Conservation (phyloP, 495 filamentous ascomycete species). For the Hypomontagnella monticulosa region DNA sequence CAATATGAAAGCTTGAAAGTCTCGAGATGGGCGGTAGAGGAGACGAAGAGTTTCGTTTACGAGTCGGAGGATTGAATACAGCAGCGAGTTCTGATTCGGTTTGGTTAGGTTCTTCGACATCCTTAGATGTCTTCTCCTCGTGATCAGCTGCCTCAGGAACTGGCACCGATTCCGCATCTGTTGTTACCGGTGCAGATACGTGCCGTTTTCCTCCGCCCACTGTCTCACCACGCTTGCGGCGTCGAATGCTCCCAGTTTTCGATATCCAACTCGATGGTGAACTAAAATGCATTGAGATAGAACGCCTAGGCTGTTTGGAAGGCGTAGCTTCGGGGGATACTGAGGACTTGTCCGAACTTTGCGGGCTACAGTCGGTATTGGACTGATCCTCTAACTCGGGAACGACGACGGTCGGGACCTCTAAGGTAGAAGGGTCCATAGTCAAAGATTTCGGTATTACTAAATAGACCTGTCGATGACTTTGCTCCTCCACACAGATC, state of each 20-base stretch:
- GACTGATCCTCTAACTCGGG: slow-evolving; percentile 13
- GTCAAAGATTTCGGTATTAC: slow-evolving; percentile 33
- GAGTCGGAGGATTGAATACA: slow-evolving; percentile 43
- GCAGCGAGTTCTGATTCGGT: slow-evolving; percentile 36
- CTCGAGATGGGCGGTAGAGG: slow-evolving; percentile 66
- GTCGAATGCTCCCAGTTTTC: slow-evolving; percentile 59
- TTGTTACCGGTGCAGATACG: slow-evolving; percentile 54
- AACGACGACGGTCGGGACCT: slow-evolving; percentile 16
- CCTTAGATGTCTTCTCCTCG: slow-evolving; percentile 31
- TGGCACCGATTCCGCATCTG: slow-evolving; percentile 11
- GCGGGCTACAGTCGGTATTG: slow-evolving; percentile 35
- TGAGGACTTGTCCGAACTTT: slow-evolving; percentile 34
- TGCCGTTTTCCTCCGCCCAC: slow-evolving; percentile 54
- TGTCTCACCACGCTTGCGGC: slow-evolving; percentile 54
- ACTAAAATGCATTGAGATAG: slow-evolving; percentile 65
- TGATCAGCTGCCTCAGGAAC: not conserved
- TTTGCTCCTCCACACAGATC: slow-evolving; percentile 37
- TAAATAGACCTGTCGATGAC: slow-evolving; percentile 34
- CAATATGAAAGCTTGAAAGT: slow-evolving; percentile 66
- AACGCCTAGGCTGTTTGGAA: slow-evolving; percentile 55
- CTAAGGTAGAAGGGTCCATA: slow-evolving; percentile 24
- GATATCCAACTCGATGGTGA: slow-evolving; percentile 61
- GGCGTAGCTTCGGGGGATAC: slow-evolving; percentile 44
- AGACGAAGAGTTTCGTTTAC: slow-evolving; percentile 61
- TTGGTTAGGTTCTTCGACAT: slow-evolving; percentile 18